Evolutionary conservation across 208 protist species (phyloP), one percentile per base, ranked within the genome.

Genomic region (Crithidia fasciculata): DNA sequence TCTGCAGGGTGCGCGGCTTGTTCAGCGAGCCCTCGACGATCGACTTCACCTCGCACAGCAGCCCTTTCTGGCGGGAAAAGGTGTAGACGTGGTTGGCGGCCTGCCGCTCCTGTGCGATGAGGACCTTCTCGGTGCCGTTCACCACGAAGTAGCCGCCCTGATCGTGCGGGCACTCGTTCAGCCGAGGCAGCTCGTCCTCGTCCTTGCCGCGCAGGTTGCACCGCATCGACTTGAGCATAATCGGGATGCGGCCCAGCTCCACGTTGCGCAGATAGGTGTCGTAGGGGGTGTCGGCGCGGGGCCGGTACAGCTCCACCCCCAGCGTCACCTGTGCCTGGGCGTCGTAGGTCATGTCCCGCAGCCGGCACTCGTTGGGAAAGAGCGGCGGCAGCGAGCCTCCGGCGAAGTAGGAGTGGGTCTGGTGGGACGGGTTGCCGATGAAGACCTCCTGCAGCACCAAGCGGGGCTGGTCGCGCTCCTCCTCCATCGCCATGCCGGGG

Each of bases 111-210:
- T 98, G 96, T 41, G 98, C 94, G 6, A 99, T 82, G 58, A 98
- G 83, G 8, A 99, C 98, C 86, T 99, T 99, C 78, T 99, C 99
- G 13, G 96, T 96, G 45, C 99, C 99, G 75, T 98, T 99, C 56
- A 99, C 94, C 53, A 99, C 91, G 78, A 99, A 99, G 89, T 99
- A 99, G 19, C 99, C 99, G 43, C 98, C 98, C 9, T 98, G 98
- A 76, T 99, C 99, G 59, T 99, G 78, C 40, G 98, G 96, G 87
- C 99, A 99, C 87, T 99, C 99, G 43, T 95, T 89, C 28, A 99
- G 80, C 10, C 82, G 63, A 6, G 98, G 89, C 40, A 99, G 82
- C 83, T 99, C 93, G 41, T 95, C 92, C 44, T 94, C 80, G 18
- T 76, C 87, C 80, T 98, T 98, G 1, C 89, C 91, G 39, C 84